Evolutionary conservation across 495 filamentous ascomycete genomes (phyloP), one percentile per base, ranked within the genome.

Genomic region (Neurospora sp.): DNA sequence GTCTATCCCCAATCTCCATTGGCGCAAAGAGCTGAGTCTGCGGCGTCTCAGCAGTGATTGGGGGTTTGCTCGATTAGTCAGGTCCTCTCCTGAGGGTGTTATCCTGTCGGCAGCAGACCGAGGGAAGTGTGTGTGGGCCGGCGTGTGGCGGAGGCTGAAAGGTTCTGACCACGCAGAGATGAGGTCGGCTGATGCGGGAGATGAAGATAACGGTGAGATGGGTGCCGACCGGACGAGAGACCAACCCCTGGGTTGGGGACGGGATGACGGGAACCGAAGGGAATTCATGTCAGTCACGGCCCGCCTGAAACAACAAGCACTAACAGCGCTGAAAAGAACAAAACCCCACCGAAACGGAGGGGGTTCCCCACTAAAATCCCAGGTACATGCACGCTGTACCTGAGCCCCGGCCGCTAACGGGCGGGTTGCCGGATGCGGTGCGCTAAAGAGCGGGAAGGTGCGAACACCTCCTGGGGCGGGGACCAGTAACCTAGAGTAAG

Each of bases 391-490:
- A 43, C 6, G 42, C 42, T 48, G 8, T 21, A 45, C 10, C 48
- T 28, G 48, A 59, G 48, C 45, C 45, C 21, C 21, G 13, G 21
- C 48, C 48, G 21, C 21, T 28, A 54, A 28, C 10, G 9, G 10
- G 19, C 42, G 39, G 39, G 73, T 28, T 34, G 59, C 43, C 59
- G 66, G 70, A 31, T 45, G 66, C 72, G 59, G 40, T 71, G 48
- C 40, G 70, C 77, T 76, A 79, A 79, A 54, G 19, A 69, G 69
- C 72, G 71, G 77, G 69, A 73, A 73, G 76, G 74, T 77, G 71
- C 76, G 77, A 69, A 37, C 75, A 71, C 70, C 69, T 43, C 43
- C n/a, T 39, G 28, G 10, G 69, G 71, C 38, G 24, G 70, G 39
- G 71, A 72, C 39, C 54, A 69, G 73, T 70, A 7, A 36, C 24